Conservation (phyloP, 2,329 filamentous ascomycete genomes). For the Trichoderma breve region DNA sequence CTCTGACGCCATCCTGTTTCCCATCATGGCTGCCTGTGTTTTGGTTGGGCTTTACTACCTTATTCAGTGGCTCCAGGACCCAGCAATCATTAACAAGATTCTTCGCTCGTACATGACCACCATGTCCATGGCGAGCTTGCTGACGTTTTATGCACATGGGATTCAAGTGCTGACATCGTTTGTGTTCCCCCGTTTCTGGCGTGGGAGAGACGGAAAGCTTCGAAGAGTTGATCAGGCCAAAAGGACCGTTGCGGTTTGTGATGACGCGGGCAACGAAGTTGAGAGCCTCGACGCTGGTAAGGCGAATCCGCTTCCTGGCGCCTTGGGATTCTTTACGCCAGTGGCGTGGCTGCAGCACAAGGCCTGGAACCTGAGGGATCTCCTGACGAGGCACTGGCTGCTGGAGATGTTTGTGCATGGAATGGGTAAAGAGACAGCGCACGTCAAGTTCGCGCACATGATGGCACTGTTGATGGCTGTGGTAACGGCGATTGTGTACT, state of each 20-base stretch:
- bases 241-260: slow-evolving; percentile 39
- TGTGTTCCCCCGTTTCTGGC: slow-evolving; percentile 72
- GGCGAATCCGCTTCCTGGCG: slow-evolving; percentile 33
- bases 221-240: slow-evolving; percentile 45
- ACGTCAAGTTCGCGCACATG: slow-evolving; percentile 56
- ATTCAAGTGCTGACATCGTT: slow-evolving; percentile 64
- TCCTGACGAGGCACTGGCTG: slow-evolving; percentile 53
- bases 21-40: slow-evolving; percentile 69
- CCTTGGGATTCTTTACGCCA: slow-evolving; percentile 35
- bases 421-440: slow-evolving; percentile 44
- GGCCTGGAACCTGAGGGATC: slow-evolving; percentile 50
- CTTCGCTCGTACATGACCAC: slow-evolving; percentile 80
- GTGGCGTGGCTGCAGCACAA: slow-evolving; percentile 27
- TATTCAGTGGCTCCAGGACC: slow-evolving; percentile 84
- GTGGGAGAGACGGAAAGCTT: slow-evolving; percentile 41
- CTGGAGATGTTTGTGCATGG: slow-evolving; percentile 52
- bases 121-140: slow-evolving; percentile 74
- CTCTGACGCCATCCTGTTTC: slow-evolving; percentile 81
- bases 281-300: slow-evolving; percentile 23
- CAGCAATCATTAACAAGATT: slow-evolving; percentile 76
- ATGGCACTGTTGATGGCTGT: slow-evolving; percentile 56
- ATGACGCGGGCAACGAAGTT: slow-evolving; percentile 33
- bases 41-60: slow-evolving; percentile 80
- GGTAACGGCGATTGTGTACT: slow-evolving; percentile 59
- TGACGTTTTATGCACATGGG: slow-evolving; percentile 69